phyloP scores from a whole-genome alignment of 73 alveolate genomes.

The Uronychia setigera region DNA sequence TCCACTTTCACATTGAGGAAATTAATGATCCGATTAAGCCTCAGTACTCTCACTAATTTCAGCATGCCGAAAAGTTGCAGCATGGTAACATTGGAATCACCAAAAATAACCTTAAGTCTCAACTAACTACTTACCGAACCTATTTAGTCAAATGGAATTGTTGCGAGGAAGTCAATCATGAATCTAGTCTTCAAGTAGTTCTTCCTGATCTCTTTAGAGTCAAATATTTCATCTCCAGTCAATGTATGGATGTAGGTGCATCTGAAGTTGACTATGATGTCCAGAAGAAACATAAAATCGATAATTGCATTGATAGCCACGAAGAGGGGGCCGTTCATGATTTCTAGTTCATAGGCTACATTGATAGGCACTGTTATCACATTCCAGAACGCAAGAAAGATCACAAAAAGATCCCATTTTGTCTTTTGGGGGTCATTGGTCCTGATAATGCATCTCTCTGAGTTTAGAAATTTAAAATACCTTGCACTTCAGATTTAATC shows the following conservation, averaged over 20 bases:
- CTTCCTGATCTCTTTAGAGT: slow-evolving; percentile 33
- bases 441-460: neutral
- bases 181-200: slow-evolving; percentile 46
- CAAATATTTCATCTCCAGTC: slow-evolving; percentile 41
- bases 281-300: slow-evolving; percentile 55
- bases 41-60: slow-evolving; percentile 20
- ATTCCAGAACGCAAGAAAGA: slow-evolving; percentile 6
- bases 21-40: slow-evolving; percentile 8
- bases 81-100: neutral
- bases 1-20: slow-evolving; percentile 7
- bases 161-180: slow-evolving; percentile 54
- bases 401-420: slow-evolving; percentile 17
- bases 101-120: neutral
- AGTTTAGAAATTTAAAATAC: neutral
- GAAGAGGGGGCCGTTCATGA: neutral
- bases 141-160: slow-evolving; percentile 58
- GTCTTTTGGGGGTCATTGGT: slow-evolving; percentile 3
- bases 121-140: neutral
- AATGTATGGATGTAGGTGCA: slow-evolving; percentile 31
- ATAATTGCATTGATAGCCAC: slow-evolving; percentile 27
- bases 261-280: slow-evolving; percentile 42
- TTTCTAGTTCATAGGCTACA: neutral
- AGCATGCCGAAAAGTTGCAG: slow-evolving; percentile 24
- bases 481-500: neutral
- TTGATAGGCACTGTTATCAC: slow-evolving; percentile 15